These are phyloP conservation scores for Aspergillus luchuensis DNA, from an alignment of 2,329 filamentous ascomycete species.

Conservation along the genomic window DNA sequence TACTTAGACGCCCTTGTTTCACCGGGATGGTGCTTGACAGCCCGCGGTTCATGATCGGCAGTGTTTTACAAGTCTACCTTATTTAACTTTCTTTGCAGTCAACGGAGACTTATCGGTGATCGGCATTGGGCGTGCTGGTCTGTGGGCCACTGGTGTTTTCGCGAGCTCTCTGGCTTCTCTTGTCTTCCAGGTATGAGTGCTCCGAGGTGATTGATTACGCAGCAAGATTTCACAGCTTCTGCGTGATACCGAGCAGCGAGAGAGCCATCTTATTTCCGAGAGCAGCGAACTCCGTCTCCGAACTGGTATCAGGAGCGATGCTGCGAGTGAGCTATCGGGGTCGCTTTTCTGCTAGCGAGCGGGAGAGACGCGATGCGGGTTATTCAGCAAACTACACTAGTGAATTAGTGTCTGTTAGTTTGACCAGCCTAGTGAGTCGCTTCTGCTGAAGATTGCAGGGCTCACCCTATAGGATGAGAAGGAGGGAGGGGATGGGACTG, in stretches of 20 bases:
- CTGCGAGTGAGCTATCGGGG: not conserved
- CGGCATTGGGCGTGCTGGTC: not conserved
- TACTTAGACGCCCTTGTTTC: not conserved
- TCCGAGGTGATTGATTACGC: too few relatives aligned
- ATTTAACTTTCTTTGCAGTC: not conserved
- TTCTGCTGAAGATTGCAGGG: not conserved
- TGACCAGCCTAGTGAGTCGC: too few relatives aligned
- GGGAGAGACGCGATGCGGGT: not conserved
- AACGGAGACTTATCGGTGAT: not conserved
- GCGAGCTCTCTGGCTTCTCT: not conserved
- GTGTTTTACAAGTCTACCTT: not conserved
- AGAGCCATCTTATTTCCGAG: too few relatives aligned
- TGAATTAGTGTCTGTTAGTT: not conserved
- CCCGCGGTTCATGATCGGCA: not conserved
- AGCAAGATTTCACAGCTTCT: too few relatives aligned
- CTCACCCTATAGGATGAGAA: too few relatives aligned
- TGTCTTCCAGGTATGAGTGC: too few relatives aligned
- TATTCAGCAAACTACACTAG: not conserved
- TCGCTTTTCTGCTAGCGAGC: not conserved
- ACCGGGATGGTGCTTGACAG: not conserved
- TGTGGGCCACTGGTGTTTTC: not conserved
- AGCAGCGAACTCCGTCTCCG: too few relatives aligned
- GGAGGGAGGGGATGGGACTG: too few relatives aligned
- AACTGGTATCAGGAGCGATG: not conserved
- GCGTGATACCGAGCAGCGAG: too few relatives aligned